phyloP scores from a whole-genome alignment of 345 rosid genomes.

The Erucastrum elatum region DNA sequence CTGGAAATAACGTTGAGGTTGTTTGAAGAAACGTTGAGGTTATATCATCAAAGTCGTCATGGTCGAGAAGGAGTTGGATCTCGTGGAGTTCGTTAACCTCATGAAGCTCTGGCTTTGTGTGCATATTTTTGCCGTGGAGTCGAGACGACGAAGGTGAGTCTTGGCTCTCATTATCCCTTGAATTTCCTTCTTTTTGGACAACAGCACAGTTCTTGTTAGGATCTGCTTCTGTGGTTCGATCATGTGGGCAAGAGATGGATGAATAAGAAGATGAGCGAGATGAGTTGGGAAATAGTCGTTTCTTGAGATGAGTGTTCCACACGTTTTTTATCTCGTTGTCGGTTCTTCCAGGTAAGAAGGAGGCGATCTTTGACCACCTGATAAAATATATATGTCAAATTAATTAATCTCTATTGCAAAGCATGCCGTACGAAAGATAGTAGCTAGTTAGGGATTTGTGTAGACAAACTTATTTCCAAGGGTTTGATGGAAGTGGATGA shows the following conservation, averaged over 20 bases:
- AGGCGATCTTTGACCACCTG: slow-evolving; percentile 86
- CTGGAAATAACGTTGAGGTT: slow-evolving; percentile 7
- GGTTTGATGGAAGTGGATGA: slow-evolving; percentile 58
- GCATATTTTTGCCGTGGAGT: slow-evolving; percentile 1
- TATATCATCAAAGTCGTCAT: slow-evolving; percentile 24
- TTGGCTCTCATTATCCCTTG: slow-evolving; percentile 4
- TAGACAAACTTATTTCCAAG: slow-evolving; percentile 69
- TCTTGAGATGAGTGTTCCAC: slow-evolving; percentile 75
- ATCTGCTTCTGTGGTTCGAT: slow-evolving; percentile 1
- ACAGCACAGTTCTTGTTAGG: neutral
- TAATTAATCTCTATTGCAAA: neutral
- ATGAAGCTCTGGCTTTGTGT: slow-evolving; percentile 19
- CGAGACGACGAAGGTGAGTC: slow-evolving; percentile 23
- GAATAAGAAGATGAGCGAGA: slow-evolving; percentile 44
- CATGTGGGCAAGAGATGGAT: slow-evolving; percentile 21
- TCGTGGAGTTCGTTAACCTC: slow-evolving; percentile 18
- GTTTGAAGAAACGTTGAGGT: slow-evolving; percentile 12
- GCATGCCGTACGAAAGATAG: neutral
- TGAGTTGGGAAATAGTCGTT: slow-evolving; percentile 25
- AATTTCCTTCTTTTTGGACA: slow-evolving; percentile 1
- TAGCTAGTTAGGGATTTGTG: neutral
- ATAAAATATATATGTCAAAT: neutral
- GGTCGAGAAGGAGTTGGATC: slow-evolving; percentile 27
- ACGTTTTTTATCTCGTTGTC: slow-evolving; percentile 81
- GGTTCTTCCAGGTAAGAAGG: slow-evolving; percentile 72